Evolutionary conservation across 345 rosid species (phyloP), one percentile per base, ranked within the genome.

Genomic region (Trapa incisa): DNA sequence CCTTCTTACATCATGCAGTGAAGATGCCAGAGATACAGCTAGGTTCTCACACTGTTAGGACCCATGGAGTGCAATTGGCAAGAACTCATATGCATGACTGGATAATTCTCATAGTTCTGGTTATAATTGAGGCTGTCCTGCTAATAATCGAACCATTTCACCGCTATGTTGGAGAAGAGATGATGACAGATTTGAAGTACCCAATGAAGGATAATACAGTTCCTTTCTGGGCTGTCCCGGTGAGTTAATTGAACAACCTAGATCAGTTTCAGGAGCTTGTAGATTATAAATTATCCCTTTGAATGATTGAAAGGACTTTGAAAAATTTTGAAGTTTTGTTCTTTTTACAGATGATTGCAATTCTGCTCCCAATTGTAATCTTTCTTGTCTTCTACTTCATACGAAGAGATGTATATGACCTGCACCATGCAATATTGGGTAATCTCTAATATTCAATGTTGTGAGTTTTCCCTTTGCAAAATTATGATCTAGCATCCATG

Each of bases 181-280:
- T 90, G 98, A 70, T 90, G 80, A 74, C 80, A 39, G 98, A 93
- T 67, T 81, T 93, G 58, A 79, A 62, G 73, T 93, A 86, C 78
- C 98, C 98, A 16, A 75, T 90, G 43, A 78, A 87, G 73, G 84
- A 65, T 38, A 90, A 90, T 67, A 90, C 96, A 0, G 70, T 93
- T 72, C 97, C 97, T 35, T 53, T 88, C 50, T 93, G 97, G 92
- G 91, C 92, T 37, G 98, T 93, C 70, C 89, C 92, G 37, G 97
- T 93, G 85, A 39, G 87, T 81, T 54, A 69, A 56, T 15, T 22
- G 70, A 47, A 62, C 58, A 60, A 38, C 36, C n/a, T 6, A 1
- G 42, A 39, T 47, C 37, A 2, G 41, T 10, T 39, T 16, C 33
- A 37, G 16, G 36, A 65, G 43, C 6, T 16, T 52, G 29, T 22